Conservation (phyloP, 2,329 filamentous ascomycete genomes). For the Cladorrhinum sp. region DNA sequence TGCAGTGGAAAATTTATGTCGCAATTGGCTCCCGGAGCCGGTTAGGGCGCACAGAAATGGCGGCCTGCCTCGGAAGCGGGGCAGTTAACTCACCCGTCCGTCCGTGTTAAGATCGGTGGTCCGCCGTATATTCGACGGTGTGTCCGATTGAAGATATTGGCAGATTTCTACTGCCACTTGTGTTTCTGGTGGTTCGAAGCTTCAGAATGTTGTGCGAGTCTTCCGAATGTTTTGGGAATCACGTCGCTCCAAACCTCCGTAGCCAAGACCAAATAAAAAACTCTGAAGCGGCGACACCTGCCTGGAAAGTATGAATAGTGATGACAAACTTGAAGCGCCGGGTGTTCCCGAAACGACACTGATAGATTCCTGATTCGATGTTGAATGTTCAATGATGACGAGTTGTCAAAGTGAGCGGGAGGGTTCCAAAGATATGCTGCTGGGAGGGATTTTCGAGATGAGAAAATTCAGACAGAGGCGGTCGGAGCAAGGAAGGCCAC, state of each 20-base stretch:
- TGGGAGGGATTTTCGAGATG: background rate
- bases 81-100: background rate
- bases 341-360: background rate
- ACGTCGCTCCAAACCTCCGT: too few species aligned
- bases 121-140: background rate
- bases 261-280: background rate
- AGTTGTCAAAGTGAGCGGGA: background rate
- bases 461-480: background rate
- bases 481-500: background rate
- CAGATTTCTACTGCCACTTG: background rate
- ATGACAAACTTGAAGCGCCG: background rate
- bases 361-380: too few species aligned
- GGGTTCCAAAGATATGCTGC: background rate
- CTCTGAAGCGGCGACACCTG: background rate
- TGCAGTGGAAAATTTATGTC: conserved; percentile 16
- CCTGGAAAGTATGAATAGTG: background rate
- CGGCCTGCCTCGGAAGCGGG: conserved; percentile 2
- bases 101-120: background rate
- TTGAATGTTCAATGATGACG: background rate
- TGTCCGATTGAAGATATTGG: background rate
- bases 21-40: conserved; percentile 6
- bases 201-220: background rate
- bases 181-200: background rate
- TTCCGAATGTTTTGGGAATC: background rate
- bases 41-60: background rate